Evolutionary conservation across 1,139 yeast genomes (phyloP).

Genomic region (Yamadazyma epiphylla): DNA sequence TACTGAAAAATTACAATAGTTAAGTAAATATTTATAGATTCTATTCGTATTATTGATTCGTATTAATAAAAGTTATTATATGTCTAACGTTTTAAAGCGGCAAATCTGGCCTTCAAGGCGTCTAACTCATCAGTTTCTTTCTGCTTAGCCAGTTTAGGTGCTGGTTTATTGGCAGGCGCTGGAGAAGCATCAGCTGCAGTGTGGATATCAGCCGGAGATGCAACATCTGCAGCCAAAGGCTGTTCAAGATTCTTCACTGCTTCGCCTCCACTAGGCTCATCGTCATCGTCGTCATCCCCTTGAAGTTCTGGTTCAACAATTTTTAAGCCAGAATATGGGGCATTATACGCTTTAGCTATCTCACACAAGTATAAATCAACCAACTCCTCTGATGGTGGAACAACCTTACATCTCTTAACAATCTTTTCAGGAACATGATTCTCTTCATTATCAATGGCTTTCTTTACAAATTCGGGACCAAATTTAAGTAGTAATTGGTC

Average conservation of each 20-base stretch:
- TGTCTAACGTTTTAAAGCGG: slow-evolving; percentile 34
- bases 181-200: too few relatives aligned
- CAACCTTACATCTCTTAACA: slow-evolving; percentile 55
- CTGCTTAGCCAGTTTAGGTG: slow-evolving; percentile 1
- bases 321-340: slow-evolving; percentile 61
- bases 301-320: slow-evolving; percentile 25
- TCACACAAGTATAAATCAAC: slow-evolving; percentile 73
- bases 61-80: slow-evolving; percentile 1
- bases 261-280: slow-evolving; percentile 22
- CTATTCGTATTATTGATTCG: not conserved
- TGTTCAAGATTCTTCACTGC: slow-evolving; percentile 15
- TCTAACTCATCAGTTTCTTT: slow-evolving; percentile 31
- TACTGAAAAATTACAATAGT: slow-evolving; percentile 25
- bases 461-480: slow-evolving; percentile 59
- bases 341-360: slow-evolving; percentile 77
- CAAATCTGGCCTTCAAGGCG: slow-evolving; percentile 42
- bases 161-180: slow-evolving; percentile 8
- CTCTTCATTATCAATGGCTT: slow-evolving; percentile 54
- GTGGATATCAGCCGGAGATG: slow-evolving; percentile 6
- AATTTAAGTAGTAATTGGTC: slow-evolving; percentile 63
- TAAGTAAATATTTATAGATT: not conserved
- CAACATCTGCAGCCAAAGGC: slow-evolving; percentile 15
- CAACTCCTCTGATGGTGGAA: slow-evolving; percentile 63
- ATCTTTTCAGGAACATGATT: slow-evolving; percentile 64
- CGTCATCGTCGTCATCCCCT: slow-evolving; percentile 12